These are phyloP conservation scores for Xylariales sp. DNA, from an alignment of 2,329 filamentous ascomycete species.

Conservation along the genomic window DNA sequence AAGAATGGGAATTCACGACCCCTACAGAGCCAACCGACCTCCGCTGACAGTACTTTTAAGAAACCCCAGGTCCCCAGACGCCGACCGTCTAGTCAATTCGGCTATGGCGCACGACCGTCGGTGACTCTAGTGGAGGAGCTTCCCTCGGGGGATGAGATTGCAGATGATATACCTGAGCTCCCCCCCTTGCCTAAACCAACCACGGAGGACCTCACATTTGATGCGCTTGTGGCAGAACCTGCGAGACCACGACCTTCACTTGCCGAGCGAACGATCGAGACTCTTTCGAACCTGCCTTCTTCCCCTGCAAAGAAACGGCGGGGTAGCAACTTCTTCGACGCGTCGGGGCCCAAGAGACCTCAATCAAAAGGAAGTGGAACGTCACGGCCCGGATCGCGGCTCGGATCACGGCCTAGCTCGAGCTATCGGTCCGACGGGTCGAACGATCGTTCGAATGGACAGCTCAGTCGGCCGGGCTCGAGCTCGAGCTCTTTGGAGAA, in stretches of 20 bases:
- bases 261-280: constrained; percentile 87
- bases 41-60: constrained; percentile 42
- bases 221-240: constrained; percentile 39
- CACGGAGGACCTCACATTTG: constrained; percentile 44
- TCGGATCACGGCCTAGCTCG: constrained; percentile 61
- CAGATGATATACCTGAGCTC: constrained; percentile 39
- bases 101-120: constrained; percentile 30
- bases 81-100: constrained; percentile 44
- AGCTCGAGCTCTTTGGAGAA: constrained; percentile 62
- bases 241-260: constrained; percentile 66
- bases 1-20: constrained; percentile 40
- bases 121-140: constrained; percentile 31
- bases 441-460: constrained; percentile 61
- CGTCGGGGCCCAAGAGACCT: constrained; percentile 69
- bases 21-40: constrained; percentile 35
- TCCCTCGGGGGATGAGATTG: constrained; percentile 4
- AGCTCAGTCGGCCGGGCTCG: constrained; percentile 66
- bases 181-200: constrained; percentile 41
- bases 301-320: constrained; percentile 77
- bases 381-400: constrained; percentile 65
- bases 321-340: constrained; percentile 78
- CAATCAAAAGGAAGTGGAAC: constrained; percentile 59
- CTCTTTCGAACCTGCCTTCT: constrained; percentile 79
- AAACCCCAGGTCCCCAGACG: constrained; percentile 39
- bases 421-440: constrained; percentile 72